phyloP scores from a whole-genome alignment of 805 yeast species.

The Ogataea parapolymorpha region DNA sequence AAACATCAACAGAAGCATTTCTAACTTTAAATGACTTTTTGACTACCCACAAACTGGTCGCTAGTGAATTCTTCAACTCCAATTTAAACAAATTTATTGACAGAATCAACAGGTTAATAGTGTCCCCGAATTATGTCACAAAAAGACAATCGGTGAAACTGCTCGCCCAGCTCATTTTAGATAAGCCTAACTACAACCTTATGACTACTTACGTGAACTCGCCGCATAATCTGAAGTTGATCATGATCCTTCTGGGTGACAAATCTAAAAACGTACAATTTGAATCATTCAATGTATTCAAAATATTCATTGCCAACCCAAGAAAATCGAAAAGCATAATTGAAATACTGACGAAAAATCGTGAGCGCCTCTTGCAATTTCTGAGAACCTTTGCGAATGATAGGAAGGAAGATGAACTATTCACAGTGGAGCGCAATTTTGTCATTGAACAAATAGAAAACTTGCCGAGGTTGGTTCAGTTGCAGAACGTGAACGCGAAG shows the following conservation, averaged over 20 bases:
- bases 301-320: conserved; percentile 95
- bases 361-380: conserved; percentile 69
- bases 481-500: conserved; percentile 7
- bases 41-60: conserved; percentile 64
- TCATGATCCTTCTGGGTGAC: conserved; percentile 84
- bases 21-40: conserved; percentile 70
- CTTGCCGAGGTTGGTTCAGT: conserved; percentile 54
- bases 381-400: conserved; percentile 62
- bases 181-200: conserved; percentile 64
- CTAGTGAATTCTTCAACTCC: conserved; percentile 62
- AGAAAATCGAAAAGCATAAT: conserved; percentile 73
- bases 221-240: conserved; percentile 76
- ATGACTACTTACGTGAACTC: conserved; percentile 77
- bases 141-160: conserved; percentile 85
- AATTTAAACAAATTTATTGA: conserved; percentile 58
- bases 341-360: conserved; percentile 81
- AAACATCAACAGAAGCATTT: conserved; percentile 86
- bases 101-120: conserved; percentile 65
- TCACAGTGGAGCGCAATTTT: conserved; percentile 77
- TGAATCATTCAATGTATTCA: conserved; percentile 91
- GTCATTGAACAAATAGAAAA: conserved; percentile 70
- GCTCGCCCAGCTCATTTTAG: conserved; percentile 66
- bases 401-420: conserved; percentile 59
- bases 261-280: conserved; percentile 83
- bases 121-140: conserved; percentile 82